Base-by-base conservation (phyloP, 345 rosid genomes). In the Hibiscus tridactylites region DNA sequence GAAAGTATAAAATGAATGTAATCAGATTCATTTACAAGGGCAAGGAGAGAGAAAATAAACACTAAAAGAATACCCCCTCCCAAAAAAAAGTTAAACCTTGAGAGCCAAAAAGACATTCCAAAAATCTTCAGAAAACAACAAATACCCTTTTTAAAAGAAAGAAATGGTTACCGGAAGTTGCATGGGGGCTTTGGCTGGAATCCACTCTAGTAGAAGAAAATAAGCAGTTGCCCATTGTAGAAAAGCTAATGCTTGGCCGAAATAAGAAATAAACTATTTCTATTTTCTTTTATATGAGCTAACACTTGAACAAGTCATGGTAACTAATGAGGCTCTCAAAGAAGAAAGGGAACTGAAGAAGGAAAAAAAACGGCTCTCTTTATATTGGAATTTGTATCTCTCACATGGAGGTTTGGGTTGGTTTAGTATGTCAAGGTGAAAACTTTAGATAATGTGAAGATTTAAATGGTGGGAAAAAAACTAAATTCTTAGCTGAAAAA, bases 201-300 rank as follows among this genome's bases (percentile, higher is more conserved):
- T 87, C 81, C 42, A 88, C 92, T 86, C 77, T 85, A 70, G 91
- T 86, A 59, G 92, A 84, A 78, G 90, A 89, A 82, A 50, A 79
- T 61, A 89, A 76, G 73, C 95, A 91, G 83, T 91, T 91, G 2
- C 97, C 97, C 97, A 89, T 91, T 33, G 57, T 61, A 29, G 7
- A 39, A 39, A 52, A 50, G 31, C 46, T 4, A 68, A 50, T 28
- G 19, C 58, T 29, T 68, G 46, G 47, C 33, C 28, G 6, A 10
- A 57, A 12, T 17, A 31, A 42, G 17, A 26, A 13, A 3, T 28
- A 3, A 6, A 11, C 9, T 13, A 2, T 19, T 26, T 17, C 13
- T 26, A 28, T 17, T 16, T 52, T 61, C 39, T 2, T 29, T 29
- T 50, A 28, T 9, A 15, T 15, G 21, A 42, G 17, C 35, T 26